Evolutionary conservation across 202 grass and related monocot species (phyloP), one percentile per base, ranked within the genome.

Genomic region (Setaria viridis): DNA sequence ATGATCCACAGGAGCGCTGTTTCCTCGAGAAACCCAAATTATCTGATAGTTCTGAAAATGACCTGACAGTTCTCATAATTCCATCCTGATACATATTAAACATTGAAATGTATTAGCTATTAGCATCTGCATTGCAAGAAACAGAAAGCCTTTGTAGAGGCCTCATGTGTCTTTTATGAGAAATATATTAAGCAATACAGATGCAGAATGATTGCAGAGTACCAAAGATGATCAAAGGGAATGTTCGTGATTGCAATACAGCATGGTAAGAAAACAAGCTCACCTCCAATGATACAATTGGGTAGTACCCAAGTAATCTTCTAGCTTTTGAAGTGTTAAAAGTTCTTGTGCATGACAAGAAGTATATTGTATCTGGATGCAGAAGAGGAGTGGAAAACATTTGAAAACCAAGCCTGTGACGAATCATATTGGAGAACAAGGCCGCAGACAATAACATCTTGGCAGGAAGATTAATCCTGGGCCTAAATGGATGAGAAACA

Each of bases 241-340:
- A 69, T 6, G 55, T 57, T 55, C 58, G 57, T 81, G 19, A 69
- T 84, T 83, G 46, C 55, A 70, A 84, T 29, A 80, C 19, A 76
- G 15, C 6, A 50, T 33, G 20, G n/a, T 48, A 54, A 43, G n/a
- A 84, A 86, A 83, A 69, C 78, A 84, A 72, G 71, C 69, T 91
- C 53, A 99, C 97, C 93, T 94, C 84, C 88, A 93, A 88, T 81
- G 91, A 84, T 71, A 99, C 81, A 83, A 85, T 74, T 70, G 97
- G 88, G 69, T 88, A 74, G 64, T 96, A 99, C 42, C 91, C 88
- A 85, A 99, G 86, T 74, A 94, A 62, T 54, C 33, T 91, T 85
- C 82, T 91, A 70, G 93, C 90, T 91, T 80, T 96, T 81, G 91
- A 96, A 86, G 82, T 96, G 84, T 85, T 94, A 70, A 92, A 96